Base-by-base conservation (phyloP, 2,329 filamentous ascomycete species). In the Rachicladosporium sp. region DNA sequence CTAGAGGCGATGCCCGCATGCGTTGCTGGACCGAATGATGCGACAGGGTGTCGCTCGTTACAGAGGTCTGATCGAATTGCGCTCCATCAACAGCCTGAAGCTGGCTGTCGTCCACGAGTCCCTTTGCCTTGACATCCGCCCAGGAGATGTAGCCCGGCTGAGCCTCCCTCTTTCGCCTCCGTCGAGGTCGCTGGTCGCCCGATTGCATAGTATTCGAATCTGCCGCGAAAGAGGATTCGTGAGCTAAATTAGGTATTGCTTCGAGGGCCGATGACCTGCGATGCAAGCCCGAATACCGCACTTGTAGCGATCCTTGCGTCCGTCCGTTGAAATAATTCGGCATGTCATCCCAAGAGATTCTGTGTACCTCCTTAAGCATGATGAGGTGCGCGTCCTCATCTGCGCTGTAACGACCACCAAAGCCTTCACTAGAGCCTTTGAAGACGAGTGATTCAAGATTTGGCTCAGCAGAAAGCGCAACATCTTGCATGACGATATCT, bases 301-400 rank as follows among this genome's bases (percentile, higher is more conserved):
- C 49, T 31, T 52, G 45, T 3, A 59, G 40, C 19, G 54, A 51
- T 9, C 47, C 52, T 19, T 19, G 34, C 4, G 51, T 52, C 3
- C 66, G 53, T 9, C 49, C 43, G 1, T 56, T 50, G 35, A 64
- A 61, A 21, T 60, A 49, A 4, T 42, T 29, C 0, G 51, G 50
- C 6, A 68, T 64, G 1, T 58, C 46, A 2, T 47, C 39, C 63
- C 64, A 68, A 6, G 43, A 42, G 3, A 55, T 43, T 4, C 49
- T 47, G 29, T 63, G 58, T 0, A 61, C 59, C 38, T 66, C 63
- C 35, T 61, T 67, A 3, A 68, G 38, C 29, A 59, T 59, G 4
- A 63, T 58, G 1, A 69, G 46, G 6, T 62, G 44, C 1, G 38
- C 41, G 23, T 57, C 50, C 36, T 62, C 58, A 29, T 58, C 51